Base-by-base conservation (phyloP, 2,329 filamentous ascomycete species). In the Fusarium anguioides region DNA sequence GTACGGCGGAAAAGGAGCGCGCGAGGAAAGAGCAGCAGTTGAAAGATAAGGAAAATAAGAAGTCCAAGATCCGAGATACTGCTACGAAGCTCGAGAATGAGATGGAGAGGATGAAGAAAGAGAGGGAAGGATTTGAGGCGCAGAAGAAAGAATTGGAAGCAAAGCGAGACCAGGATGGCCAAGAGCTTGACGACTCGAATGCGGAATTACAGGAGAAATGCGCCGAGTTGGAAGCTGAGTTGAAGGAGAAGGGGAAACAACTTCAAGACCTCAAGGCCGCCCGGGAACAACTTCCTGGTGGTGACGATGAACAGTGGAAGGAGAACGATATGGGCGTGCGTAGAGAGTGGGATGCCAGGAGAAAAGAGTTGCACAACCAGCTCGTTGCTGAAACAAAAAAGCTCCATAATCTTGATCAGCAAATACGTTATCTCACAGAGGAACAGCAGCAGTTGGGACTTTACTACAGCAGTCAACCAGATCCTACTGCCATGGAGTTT, bases 1-100 rank as follows among this genome's bases (percentile, higher is more conserved):
- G 93, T 45, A 86, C 89, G 6, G 91, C 92, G 2, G 91, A 96
- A 75, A 92, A 91, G 66, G 90, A 91, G 61, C 92, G 91, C 70
- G 84, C 87, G 1, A 92, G 94, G 74, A 92, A 92, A 74, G 93
- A 97, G 74, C 89, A 89, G 71, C 73, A 85, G 10, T 75, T 94
- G 49, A 87, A 87, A 70, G 88, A 93, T 48, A 93, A 90, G 75
- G 84, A 88, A 70, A 83, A 84, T 17, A 91, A 93, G 74, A 84
- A 89, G 52, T 81, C 86, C 68, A 93, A 91, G 74, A 81, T 92
- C 62, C 85, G 88, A 54, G 90, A 93, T 33, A 91, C 90, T 66
- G 87, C 91, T 48, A 79, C 84, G 7, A 89, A 90, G 64, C 92
- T 91, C 84, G 87, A 89, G 37, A 84, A 85, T 42, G 90, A 87